phyloP scores from a whole-genome alignment of 176 grass and related monocot species.

The Oryza meyeriana region DNA sequence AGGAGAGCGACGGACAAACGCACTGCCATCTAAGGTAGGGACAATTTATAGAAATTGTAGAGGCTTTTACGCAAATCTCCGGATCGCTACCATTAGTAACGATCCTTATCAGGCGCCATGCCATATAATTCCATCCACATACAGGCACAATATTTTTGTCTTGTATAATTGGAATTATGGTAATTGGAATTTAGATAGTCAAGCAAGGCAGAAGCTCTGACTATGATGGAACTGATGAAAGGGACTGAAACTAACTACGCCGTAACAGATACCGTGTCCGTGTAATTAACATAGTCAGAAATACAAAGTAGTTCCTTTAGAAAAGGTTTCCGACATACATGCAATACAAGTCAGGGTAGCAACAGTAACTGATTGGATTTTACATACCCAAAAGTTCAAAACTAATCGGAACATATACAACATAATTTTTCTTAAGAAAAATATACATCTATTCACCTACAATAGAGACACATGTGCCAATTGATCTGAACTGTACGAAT shows the following conservation, averaged over 20 bases:
- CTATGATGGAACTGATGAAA: background rate
- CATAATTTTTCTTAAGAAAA: background rate
- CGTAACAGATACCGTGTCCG: no score
- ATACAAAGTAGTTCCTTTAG: background rate
- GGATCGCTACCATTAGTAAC: no score
- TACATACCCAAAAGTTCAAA: slow-evolving; percentile 1
- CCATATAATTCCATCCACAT: no score
- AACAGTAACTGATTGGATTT: background rate
- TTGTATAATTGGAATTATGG: no score
- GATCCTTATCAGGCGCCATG: no score
- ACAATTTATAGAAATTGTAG: no score
- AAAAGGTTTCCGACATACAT: background rate
- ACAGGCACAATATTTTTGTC: no score
- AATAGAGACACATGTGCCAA: background rate
- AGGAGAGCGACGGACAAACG: no score
- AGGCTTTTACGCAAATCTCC: no score
- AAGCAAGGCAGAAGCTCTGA: background rate
- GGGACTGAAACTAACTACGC: background rate
- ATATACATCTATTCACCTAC: background rate
- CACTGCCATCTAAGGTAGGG: no score
- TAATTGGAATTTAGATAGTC: background rate
- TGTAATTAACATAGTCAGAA: background rate
- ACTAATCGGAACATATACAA: background rate
- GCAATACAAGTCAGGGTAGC: background rate
- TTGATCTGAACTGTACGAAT: background rate